A percentile compares a stretch with the other conserved stretches of the same genome.
Evolutionary conservation across 306 rosid species (phyloP).

Genomic region (Herpetospermum pedunculosum): DNA sequence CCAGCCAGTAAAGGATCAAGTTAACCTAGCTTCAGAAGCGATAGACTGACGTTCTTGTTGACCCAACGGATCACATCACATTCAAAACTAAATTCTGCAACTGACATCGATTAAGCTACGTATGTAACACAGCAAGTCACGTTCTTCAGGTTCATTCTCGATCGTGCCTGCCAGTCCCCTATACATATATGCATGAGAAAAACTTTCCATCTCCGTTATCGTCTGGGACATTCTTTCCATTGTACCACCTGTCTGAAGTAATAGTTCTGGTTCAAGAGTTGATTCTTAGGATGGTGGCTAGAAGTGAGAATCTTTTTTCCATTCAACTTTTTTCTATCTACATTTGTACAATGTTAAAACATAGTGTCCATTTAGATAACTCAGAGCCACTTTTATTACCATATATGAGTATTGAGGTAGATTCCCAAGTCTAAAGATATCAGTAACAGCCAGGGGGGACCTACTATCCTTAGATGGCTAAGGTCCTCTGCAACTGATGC

Average conservation of each 20-base stretch:
- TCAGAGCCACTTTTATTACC: neutral
- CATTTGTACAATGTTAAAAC: conserved; percentile 8
- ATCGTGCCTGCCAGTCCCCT: neutral
- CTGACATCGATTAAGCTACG: neutral
- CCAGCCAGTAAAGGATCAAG: conserved; percentile 19
- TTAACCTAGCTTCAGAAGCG: conserved; percentile 21
- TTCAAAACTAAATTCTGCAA: neutral
- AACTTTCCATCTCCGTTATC: neutral
- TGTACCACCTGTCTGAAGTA: neutral
- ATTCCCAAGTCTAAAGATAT: neutral
- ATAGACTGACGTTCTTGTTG: conserved; percentile 31
- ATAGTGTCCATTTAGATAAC: neutral
- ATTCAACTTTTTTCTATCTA: neutral
- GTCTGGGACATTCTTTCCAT: neutral
- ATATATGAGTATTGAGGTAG: neutral
- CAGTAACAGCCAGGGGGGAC: neutral
- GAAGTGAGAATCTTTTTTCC: neutral
- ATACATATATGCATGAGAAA: neutral
- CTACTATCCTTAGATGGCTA: neutral
- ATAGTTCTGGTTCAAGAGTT: neutral
- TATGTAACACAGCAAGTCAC: neutral
- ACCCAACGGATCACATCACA: neutral
- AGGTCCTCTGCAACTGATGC: neutral
- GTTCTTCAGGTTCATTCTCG: neutral
- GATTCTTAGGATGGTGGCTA: conserved; percentile 6